Evolutionary conservation across 495 filamentous ascomycete species (phyloP).

Genomic region (Penicillium goetzii): DNA sequence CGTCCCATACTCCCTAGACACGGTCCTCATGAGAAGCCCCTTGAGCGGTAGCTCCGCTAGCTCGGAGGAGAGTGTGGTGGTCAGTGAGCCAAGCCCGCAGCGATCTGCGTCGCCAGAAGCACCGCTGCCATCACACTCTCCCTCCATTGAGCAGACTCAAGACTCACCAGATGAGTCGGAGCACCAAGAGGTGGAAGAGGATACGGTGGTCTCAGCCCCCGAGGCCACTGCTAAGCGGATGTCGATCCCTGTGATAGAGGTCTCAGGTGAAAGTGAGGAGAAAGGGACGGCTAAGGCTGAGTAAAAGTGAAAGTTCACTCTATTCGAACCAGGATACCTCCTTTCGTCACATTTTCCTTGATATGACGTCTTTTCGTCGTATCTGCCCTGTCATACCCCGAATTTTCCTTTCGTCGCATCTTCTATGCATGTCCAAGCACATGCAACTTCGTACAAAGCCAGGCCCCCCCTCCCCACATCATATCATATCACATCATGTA

Average conservation of each 20-base stretch:
- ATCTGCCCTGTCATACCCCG: not conserved
- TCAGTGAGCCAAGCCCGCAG: slow-evolving; percentile 20
- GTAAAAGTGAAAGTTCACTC: not conserved
- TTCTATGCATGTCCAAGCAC: not conserved
- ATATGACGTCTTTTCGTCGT: not conserved
- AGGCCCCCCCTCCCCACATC: not conserved
- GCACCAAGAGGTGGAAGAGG: not conserved
- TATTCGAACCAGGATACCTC: not conserved
- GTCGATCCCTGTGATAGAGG: slow-evolving; percentile 32
- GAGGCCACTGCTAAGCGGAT: slow-evolving; percentile 5
- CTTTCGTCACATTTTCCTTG: not conserved
- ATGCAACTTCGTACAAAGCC: not conserved
- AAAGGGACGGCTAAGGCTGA: slow-evolving; percentile 9
- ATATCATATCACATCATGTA: not conserved
- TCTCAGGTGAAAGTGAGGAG: slow-evolving; percentile 25
- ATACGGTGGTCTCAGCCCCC: not conserved
- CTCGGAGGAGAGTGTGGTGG: slow-evolving; percentile 44
- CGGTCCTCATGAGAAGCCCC: slow-evolving; percentile 37
- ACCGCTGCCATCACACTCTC: slow-evolving; percentile 5
- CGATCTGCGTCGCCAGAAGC: slow-evolving; percentile 14
- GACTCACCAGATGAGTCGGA: slow-evolving; percentile 15
- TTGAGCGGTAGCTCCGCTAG: slow-evolving; percentile 37
- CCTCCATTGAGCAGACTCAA: slow-evolving; percentile 8
- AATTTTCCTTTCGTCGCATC: not conserved
- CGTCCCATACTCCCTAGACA: slow-evolving; percentile 34